Evolutionary conservation across 83 land plant genomes (phyloP).

Genomic region (Isoetes engelmannii): DNA sequence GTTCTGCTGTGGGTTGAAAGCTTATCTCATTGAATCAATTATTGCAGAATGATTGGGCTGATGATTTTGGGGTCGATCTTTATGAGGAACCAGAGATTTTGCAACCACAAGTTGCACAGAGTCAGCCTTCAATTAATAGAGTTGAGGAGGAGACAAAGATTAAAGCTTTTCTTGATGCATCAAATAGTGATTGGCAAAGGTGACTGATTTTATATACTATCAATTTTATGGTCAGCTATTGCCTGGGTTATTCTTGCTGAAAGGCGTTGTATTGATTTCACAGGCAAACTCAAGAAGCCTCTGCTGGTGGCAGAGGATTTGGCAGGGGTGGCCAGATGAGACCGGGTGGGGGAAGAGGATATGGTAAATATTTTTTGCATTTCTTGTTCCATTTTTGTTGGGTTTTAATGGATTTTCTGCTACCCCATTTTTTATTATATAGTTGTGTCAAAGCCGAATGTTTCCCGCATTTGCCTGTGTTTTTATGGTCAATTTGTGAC

Average conservation of each 20-base stretch:
- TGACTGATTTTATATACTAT: slow-evolving; percentile 2
- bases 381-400: neutral
- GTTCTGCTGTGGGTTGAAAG: too few relatives aligned
- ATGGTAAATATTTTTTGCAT: slow-evolving; percentile 44
- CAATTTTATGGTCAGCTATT: too few relatives aligned
- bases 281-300: slow-evolving; percentile 68
- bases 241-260: too few relatives aligned
- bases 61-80: slow-evolving; percentile 81
- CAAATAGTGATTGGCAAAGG: slow-evolving; percentile 81
- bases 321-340: slow-evolving; percentile 68
- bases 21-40: too few relatives aligned
- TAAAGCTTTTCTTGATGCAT: slow-evolving; percentile 65
- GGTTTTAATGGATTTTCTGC: neutral
- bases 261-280: too few relatives aligned
- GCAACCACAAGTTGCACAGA: neutral
- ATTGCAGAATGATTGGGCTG: slow-evolving; percentile 46
- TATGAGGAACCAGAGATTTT: slow-evolving; percentile 56
- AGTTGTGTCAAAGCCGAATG: neutral
- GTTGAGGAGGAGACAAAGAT: slow-evolving; percentile 79
- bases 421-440: neutral
- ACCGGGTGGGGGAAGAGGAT: slow-evolving; percentile 62
- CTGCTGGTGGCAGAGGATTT: slow-evolving; percentile 60
- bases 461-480: neutral
- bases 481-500: neutral
- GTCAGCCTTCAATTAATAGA: slow-evolving; percentile 34